Conservation (phyloP, 257 asterid species). For the Mentha longifolia region DNA sequence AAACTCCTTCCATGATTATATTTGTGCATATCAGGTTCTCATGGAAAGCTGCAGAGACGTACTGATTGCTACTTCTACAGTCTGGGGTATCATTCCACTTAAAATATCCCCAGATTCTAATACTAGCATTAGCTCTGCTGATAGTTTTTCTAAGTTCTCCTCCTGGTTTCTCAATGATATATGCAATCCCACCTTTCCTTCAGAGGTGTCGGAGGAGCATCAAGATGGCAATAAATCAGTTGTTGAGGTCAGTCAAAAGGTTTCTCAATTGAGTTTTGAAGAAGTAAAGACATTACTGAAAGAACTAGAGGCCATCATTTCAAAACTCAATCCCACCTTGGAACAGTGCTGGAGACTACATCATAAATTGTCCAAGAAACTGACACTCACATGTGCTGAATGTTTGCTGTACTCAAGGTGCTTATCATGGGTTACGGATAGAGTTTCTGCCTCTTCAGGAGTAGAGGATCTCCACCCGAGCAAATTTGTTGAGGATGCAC, state of each 20-base stretch:
- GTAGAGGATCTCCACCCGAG: conserved; percentile 43
- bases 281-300: conserved; percentile 54
- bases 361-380: conserved; percentile 63
- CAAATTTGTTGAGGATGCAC: conserved; percentile 40
- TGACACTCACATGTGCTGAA: conserved; percentile 71
- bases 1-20: conserved; percentile 66
- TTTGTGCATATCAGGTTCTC: conserved; percentile 86
- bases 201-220: conserved; percentile 43
- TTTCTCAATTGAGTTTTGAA: conserved; percentile 48
- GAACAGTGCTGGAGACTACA: conserved; percentile 85
- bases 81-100: conserved; percentile 69
- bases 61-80: conserved; percentile 54
- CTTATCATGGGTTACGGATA: conserved; percentile 49
- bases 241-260: conserved; percentile 44
- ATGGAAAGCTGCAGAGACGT: conserved; percentile 67
- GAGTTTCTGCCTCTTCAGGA: conserved; percentile 37
- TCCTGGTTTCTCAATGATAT: conserved; percentile 70
- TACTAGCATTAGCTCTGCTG: conserved; percentile 45
- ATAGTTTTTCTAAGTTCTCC: conserved; percentile 45
- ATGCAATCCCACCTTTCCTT: conserved; percentile 42
- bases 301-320: conserved; percentile 58
- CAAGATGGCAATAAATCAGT: conserved; percentile 40
- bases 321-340: conserved; percentile 63
- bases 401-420: conserved; percentile 74
- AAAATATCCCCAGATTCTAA: conserved; percentile 48